phyloP scores from a whole-genome alignment of 495 filamentous ascomycete species.

The Neurospora sp. region DNA sequence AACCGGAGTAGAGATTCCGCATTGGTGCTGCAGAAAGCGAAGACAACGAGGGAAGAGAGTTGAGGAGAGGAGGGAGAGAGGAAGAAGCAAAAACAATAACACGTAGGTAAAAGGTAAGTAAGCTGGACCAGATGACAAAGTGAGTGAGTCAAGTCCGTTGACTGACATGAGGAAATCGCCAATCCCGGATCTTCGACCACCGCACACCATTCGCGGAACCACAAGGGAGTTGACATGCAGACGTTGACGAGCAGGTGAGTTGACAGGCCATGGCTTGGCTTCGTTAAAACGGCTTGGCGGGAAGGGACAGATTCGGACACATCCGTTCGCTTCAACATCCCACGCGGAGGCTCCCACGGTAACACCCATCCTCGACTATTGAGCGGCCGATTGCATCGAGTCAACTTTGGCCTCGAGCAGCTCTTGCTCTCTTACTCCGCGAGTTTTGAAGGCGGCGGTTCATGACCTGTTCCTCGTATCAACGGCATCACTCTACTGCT shows the following conservation, averaged over 20 bases:
- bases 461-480: neutral
- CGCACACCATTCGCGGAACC: neutral
- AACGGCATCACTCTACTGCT: neutral
- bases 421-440: neutral
- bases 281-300: neutral
- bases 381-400: neutral
- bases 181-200: neutral
- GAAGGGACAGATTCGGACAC: slow-evolving; percentile 14
- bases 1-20: neutral
- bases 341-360: slow-evolving; percentile 6
- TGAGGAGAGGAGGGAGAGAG: neutral
- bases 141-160: neutral
- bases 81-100: neutral
- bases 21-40: neutral
- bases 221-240: neutral
- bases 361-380: neutral
- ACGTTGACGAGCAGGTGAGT: slow-evolving; percentile 1
- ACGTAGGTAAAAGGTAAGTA: neutral
- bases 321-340: neutral
- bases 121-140: neutral
- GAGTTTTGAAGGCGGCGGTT: neutral
- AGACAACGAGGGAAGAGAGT: neutral
- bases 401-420: neutral
- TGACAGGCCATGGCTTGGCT: neutral
- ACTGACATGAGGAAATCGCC: neutral